Conservation (phyloP, 73 alveolate genomes). For the Uronychia setigera region DNA sequence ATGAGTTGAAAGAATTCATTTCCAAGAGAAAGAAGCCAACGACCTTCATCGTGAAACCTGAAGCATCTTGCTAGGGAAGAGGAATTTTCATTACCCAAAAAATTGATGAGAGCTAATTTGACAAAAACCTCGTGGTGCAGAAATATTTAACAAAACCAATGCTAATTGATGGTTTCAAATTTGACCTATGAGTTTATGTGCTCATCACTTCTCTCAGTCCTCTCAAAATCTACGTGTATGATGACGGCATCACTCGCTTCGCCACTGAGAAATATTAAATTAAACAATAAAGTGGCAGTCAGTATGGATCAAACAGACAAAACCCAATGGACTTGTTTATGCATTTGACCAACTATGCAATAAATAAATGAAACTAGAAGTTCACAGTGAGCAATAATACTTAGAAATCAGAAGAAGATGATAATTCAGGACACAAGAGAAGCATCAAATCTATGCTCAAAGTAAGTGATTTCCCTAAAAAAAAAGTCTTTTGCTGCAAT, state of each 20-base stretch:
- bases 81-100: slow-evolving; percentile 50
- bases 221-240: slow-evolving; percentile 62
- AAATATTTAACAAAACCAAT: not conserved
- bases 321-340: slow-evolving; percentile 33
- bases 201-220: slow-evolving; percentile 66
- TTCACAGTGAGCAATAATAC: not conserved
- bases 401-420: not conserved
- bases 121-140: not conserved
- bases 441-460: not conserved
- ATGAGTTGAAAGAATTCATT: slow-evolving; percentile 55
- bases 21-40: slow-evolving; percentile 32
- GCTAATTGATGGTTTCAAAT: slow-evolving; percentile 16
- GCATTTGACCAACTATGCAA: slow-evolving; percentile 66
- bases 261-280: slow-evolving; percentile 68
- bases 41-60: slow-evolving; percentile 61
- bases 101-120: not conserved
- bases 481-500: not conserved
- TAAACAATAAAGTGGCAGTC: slow-evolving; percentile 10
- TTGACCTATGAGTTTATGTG: slow-evolving; percentile 69
- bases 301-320: not conserved
- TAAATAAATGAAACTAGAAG: slow-evolving; percentile 33
- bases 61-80: slow-evolving; percentile 70
- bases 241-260: slow-evolving; percentile 69
- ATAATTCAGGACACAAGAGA: not conserved
- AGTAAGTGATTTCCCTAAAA: not conserved